A percentile compares a stretch with the other conserved stretches of the same genome.
Evolutionary conservation across 371 early-diverging fungal species (phyloP).

Genomic region (Lichtheimia hyalospora): DNA sequence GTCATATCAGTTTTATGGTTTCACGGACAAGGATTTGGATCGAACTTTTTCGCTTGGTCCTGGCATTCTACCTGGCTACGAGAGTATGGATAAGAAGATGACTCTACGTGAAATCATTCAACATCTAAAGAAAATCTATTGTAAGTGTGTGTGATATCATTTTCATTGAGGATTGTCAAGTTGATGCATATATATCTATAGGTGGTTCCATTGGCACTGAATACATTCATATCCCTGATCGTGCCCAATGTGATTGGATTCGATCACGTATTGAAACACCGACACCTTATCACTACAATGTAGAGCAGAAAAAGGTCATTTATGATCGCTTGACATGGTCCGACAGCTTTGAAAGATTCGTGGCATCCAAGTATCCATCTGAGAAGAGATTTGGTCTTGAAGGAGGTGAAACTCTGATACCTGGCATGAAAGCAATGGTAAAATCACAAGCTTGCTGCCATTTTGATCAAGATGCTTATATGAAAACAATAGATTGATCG

Average conservation of each 20-base stretch:
- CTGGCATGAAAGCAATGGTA: slow-evolving; percentile 96
- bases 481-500: slow-evolving; percentile 73
- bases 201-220: slow-evolving; percentile 93
- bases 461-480: background rate
- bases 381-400: slow-evolving; percentile 98
- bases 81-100: slow-evolving; percentile 59
- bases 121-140: slow-evolving; percentile 83
- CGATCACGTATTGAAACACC: slow-evolving; percentile 90
- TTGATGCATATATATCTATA: slow-evolving; percentile 10
- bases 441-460: slow-evolving; percentile 6
- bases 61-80: slow-evolving; percentile 92
- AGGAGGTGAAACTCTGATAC: slow-evolving; percentile 95
- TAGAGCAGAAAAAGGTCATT: slow-evolving; percentile 87
- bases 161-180: background rate
- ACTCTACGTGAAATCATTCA: slow-evolving; percentile 90
- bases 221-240: slow-evolving; percentile 97
- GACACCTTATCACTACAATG: slow-evolving; percentile 78
- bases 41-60: slow-evolving; percentile 90
- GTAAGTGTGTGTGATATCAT: slow-evolving; percentile 37
- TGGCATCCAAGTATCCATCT: slow-evolving; percentile 92
- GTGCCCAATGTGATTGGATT: slow-evolving; percentile 96
- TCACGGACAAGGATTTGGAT: slow-evolving; percentile 90
- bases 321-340: slow-evolving; percentile 96
- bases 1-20: slow-evolving; percentile 87
- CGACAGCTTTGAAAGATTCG: slow-evolving; percentile 94